These are phyloP conservation scores for Eragrostis tef DNA, from an alignment of 202 grass and related monocot species.

Conservation along the genomic window DNA sequence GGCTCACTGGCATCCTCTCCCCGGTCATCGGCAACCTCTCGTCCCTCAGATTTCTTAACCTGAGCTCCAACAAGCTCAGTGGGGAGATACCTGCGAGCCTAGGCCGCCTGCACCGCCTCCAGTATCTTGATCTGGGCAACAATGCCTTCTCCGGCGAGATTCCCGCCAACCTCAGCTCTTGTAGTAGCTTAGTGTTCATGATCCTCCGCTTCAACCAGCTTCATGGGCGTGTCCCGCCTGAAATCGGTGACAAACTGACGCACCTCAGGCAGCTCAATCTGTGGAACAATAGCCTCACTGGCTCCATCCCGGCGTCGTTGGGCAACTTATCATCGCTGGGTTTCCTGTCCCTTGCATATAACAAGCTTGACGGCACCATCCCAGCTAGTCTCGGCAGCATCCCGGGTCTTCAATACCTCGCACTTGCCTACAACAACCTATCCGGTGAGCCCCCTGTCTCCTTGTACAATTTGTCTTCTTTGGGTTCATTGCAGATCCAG, in stretches of 20 bases:
- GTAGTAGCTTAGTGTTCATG: not conserved
- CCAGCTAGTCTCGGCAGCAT: slow-evolving; percentile 29
- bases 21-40: slow-evolving; percentile 46
- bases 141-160: slow-evolving; percentile 43
- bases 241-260: not conserved
- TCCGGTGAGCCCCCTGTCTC: slow-evolving; percentile 5
- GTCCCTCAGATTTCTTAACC: slow-evolving; percentile 16
- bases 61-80: slow-evolving; percentile 8
- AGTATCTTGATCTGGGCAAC: not conserved
- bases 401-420: slow-evolving; percentile 9
- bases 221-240: not conserved
- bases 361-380: slow-evolving; percentile 34
- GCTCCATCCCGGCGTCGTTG: slow-evolving; percentile 33
- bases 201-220: not conserved
- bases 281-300: slow-evolving; percentile 29
- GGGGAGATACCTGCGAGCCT: slow-evolving; percentile 30
- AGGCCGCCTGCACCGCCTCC: not conserved
- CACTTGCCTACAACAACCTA: slow-evolving; percentile 43
- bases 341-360: not conserved
- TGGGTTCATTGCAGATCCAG: not conserved
- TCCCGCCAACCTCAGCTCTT: slow-evolving; percentile 40
- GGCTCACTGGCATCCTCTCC: slow-evolving; percentile 44
- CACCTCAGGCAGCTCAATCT: not conserved
- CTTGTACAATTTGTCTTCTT: slow-evolving; percentile 32
- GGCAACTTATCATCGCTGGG: slow-evolving; percentile 35